phyloP scores from a whole-genome alignment of 2,329 filamentous ascomycete genomes.

The Colletotrichum godetiae region DNA sequence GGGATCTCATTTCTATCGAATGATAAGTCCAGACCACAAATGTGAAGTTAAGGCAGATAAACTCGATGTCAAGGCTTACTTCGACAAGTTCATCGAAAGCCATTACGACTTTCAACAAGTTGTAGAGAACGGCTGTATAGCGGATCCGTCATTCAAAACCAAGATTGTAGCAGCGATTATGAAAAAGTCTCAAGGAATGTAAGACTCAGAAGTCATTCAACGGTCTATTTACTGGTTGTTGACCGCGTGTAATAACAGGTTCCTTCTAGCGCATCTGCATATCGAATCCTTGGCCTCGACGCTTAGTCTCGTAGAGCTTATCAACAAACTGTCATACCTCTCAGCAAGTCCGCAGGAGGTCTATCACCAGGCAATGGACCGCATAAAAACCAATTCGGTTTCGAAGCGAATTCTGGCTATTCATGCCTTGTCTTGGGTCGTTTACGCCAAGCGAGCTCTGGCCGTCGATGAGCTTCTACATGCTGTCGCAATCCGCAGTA shows the following conservation, averaged over 20 bases:
- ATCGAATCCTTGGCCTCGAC: conserved; percentile 1
- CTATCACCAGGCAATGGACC: background rate
- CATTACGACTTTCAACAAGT: background rate
- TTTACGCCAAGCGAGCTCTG: background rate
- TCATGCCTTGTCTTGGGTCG: conserved; percentile 6
- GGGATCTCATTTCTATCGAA: background rate
- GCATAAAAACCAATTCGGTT: background rate
- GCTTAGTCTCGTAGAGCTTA: background rate
- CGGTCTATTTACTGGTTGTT: no score
- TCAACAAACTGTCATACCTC: background rate
- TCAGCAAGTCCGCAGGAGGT: background rate
- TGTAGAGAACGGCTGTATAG: background rate
- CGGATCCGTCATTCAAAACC: background rate
- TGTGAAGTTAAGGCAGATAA: background rate
- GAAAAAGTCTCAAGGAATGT: conserved; percentile 18
- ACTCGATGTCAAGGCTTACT: conserved; percentile 4
- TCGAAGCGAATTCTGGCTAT: background rate
- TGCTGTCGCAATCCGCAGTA: background rate
- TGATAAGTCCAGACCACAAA: background rate
- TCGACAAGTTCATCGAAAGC: background rate
- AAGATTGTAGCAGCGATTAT: background rate
- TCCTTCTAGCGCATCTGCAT: conserved; percentile 18
- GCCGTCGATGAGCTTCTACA: conserved; percentile 14
- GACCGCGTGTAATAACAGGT: background rate
- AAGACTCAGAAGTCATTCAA: background rate